These are phyloP conservation scores for Pulveroboletus sp. DNA, from an alignment of 1,284 basidiomycete species.

Conservation along the genomic window DNA sequence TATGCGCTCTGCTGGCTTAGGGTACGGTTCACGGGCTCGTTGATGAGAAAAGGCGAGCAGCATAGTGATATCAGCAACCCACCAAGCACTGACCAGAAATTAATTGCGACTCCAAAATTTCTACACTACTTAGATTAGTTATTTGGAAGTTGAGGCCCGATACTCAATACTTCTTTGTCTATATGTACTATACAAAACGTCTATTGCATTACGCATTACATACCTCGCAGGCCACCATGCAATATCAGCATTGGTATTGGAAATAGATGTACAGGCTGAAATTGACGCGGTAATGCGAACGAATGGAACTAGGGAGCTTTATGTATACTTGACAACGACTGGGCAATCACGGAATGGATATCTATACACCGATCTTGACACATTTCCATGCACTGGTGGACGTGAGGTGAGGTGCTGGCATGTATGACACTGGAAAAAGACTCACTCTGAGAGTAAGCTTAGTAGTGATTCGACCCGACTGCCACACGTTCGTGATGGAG, in stretches of 20 bases:
- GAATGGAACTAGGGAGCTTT: slow-evolving; percentile 14
- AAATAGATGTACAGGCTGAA: background rate
- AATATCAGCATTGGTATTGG: background rate
- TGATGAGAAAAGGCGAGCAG: too few species aligned
- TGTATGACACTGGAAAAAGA: slow-evolving; percentile 3
- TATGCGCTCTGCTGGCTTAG: too few species aligned
- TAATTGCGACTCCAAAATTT: background rate
- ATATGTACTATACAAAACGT: background rate
- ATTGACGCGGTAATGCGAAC: background rate
- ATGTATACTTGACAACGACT: slow-evolving; percentile 50
- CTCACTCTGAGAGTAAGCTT: slow-evolving; percentile 56
- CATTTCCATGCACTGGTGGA: slow-evolving; percentile 60
- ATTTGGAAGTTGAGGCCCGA: background rate
- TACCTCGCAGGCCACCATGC: background rate
- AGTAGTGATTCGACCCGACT: slow-evolving; percentile 65
- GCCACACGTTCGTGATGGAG: slow-evolving; percentile 81
- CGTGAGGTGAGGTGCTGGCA: background rate
- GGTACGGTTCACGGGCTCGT: too few species aligned
- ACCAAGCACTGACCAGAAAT: background rate
- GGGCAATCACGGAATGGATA: slow-evolving; percentile 72
- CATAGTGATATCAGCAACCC: too few species aligned
- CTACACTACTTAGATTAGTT: background rate
- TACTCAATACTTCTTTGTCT: background rate
- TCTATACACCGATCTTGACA: slow-evolving; percentile 71
- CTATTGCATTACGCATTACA: background rate